A percentile compares a stretch with the other conserved stretches of the same genome.
phyloP scores from a whole-genome alignment of 352 stramenopile genomes.

The Globisporangium camurandrum region DNA sequence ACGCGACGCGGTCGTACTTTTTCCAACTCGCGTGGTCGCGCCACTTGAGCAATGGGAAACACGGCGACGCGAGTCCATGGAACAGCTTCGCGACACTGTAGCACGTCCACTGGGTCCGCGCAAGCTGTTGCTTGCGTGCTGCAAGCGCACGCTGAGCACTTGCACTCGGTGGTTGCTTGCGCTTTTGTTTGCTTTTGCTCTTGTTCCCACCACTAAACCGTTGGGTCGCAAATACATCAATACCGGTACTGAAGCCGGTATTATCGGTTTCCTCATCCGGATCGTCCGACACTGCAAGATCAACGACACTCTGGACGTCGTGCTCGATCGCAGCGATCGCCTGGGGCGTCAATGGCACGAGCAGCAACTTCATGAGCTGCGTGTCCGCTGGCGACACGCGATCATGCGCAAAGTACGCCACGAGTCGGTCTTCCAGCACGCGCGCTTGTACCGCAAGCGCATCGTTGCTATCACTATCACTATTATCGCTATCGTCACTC shows the following conservation, averaged over 20 bases:
- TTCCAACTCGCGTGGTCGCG: slow-evolving; percentile 59
- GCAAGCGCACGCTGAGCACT: not conserved
- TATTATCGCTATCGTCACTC: slow-evolving; percentile 5
- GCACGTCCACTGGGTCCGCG: slow-evolving; percentile 35
- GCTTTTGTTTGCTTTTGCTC: not conserved
- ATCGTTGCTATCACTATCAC: slow-evolving; percentile 15
- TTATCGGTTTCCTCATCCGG: slow-evolving; percentile 12
- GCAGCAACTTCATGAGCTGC: slow-evolving; percentile 26
- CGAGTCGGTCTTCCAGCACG: slow-evolving; percentile 37
- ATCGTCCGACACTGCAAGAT: slow-evolving; percentile 10
- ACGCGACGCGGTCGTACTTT: slow-evolving; percentile 56
- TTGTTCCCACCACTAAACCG: not conserved
- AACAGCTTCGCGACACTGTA: slow-evolving; percentile 73
- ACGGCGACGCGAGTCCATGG: slow-evolving; percentile 61
- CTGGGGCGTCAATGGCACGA: slow-evolving; percentile 40
- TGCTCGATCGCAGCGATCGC: slow-evolving; percentile 49
- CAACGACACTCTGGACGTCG: slow-evolving; percentile 33
- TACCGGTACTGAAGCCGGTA: slow-evolving; percentile 2
- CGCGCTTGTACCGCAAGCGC: slow-evolving; percentile 22
- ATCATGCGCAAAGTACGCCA: slow-evolving; percentile 62
- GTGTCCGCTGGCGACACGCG: slow-evolving; percentile 19
- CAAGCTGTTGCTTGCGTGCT: slow-evolving; percentile 5
- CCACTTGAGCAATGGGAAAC: slow-evolving; percentile 52
- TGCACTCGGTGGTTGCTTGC: not conserved
- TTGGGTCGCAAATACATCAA: no score